Percentiles rank a stretch among this genome's conserved stretches.
Conservation (phyloP, 352 stramenopile genomes). For the Phytophthora vignae region DNA sequence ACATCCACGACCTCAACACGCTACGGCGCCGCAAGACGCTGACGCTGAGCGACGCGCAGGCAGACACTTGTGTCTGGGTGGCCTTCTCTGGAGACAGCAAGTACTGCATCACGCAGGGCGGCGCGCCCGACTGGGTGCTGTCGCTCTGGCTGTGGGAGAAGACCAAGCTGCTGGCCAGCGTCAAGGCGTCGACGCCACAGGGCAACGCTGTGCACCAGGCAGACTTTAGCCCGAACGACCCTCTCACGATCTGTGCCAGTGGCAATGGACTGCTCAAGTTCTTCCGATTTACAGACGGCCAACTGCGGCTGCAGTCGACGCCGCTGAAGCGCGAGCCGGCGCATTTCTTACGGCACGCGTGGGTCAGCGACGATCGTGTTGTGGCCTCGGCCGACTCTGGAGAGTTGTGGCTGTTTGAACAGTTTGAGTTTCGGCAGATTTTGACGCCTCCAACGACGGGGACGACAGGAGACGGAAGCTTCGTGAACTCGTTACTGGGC, state of each 20-base stretch:
- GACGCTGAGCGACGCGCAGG: constrained; percentile 76
- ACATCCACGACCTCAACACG: constrained; percentile 92
- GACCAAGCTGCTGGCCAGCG: constrained; percentile 82
- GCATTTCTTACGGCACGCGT: constrained; percentile 92
- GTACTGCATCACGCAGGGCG: constrained; percentile 90
- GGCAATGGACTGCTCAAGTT: constrained; percentile 92
- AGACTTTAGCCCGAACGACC: constrained; percentile 91
- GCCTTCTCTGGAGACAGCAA: constrained; percentile 93
- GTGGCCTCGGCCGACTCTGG: constrained; percentile 90
- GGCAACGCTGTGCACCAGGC: constrained; percentile 84
- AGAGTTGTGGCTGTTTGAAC: constrained; percentile 94
- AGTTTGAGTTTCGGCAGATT: constrained; percentile 91
- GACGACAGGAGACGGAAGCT: constrained; percentile 73
- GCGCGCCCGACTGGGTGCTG: constrained; percentile 90
- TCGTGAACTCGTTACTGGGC: constrained; percentile 83
- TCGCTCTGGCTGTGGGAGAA: constrained; percentile 95
- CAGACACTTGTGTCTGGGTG: constrained; percentile 80
- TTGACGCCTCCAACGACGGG: constrained; percentile 62
- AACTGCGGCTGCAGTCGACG: constrained; percentile 74
- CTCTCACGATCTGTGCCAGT: constrained; percentile 86
- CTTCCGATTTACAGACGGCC: constrained; percentile 87
- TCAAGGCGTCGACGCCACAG: constrained; percentile 76
- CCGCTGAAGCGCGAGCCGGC: constrained; percentile 80
- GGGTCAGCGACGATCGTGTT: constrained; percentile 93
- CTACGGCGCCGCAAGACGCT: constrained; percentile 90